Conservation (phyloP, 2,329 filamentous ascomycete species). For the Apiospora marii region DNA sequence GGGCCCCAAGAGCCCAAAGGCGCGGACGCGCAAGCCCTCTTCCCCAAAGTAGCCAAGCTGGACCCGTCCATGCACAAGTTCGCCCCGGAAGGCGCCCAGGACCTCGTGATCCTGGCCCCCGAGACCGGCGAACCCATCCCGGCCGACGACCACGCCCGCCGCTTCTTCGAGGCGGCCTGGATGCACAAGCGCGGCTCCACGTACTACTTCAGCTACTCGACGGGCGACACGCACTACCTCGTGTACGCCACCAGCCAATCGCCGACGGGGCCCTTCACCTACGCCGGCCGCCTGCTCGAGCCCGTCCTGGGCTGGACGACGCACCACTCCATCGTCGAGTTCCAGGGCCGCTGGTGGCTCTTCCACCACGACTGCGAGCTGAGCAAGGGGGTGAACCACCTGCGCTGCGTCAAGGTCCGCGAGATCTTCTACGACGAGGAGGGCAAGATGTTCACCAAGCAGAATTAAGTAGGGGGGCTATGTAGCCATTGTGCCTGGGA, state of each 20-base stretch:
- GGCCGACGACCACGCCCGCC: slow-evolving; percentile 74
- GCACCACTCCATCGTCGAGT: slow-evolving; percentile 81
- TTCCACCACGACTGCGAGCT: slow-evolving; percentile 80
- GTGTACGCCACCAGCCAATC: slow-evolving; percentile 71
- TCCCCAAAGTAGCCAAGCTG: slow-evolving; percentile 72
- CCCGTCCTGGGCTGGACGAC: slow-evolving; percentile 84
- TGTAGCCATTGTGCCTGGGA: too few species aligned
- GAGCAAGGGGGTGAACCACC: slow-evolving; percentile 72
- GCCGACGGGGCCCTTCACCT: slow-evolving; percentile 77
- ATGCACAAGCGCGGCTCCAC: slow-evolving; percentile 74
- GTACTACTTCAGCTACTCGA: slow-evolving; percentile 83
- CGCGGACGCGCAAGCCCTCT: slow-evolving; percentile 63
- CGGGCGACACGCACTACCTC: slow-evolving; percentile 79
- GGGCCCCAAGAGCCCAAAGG: slow-evolving; percentile 68
- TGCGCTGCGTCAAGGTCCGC: slow-evolving; percentile 76
- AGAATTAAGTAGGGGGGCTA: slow-evolving; percentile 35
- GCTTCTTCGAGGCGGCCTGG: slow-evolving; percentile 86
- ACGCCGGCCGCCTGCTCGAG: slow-evolving; percentile 74
- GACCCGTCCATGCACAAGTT: slow-evolving; percentile 72
- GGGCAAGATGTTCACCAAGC: slow-evolving; percentile 64
- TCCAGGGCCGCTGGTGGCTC: slow-evolving; percentile 74
- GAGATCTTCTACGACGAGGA: slow-evolving; percentile 76
- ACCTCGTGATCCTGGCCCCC: slow-evolving; percentile 70
- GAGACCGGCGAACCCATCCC: slow-evolving; percentile 65
- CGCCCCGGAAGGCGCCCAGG: slow-evolving; percentile 55